phyloP scores from a whole-genome alignment of 106 monocot genomes.

The Acanthochlamys bracteata region DNA sequence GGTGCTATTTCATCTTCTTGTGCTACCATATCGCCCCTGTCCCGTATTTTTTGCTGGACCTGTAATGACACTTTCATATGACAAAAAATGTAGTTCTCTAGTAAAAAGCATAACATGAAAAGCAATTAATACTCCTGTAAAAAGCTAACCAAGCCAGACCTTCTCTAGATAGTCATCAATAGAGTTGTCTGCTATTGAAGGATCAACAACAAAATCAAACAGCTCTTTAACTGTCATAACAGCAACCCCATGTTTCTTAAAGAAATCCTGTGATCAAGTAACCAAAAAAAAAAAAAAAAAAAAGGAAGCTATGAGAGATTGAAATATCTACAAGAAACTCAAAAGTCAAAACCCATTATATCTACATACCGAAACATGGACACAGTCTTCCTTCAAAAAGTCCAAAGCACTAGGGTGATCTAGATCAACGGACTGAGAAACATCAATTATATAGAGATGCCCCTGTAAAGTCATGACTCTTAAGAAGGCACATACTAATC shows the following conservation, averaged over 20 bases:
- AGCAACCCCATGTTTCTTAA: conserved; percentile 78
- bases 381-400: conserved; percentile 80
- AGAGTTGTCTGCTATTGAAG: conserved; percentile 57
- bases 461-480: conserved; percentile 44
- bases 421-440: conserved; percentile 92
- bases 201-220: conserved; percentile 86
- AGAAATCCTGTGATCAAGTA: conserved; percentile 71
- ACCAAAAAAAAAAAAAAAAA: too few relatives aligned
- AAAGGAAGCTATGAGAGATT: too few relatives aligned
- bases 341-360: conserved; percentile 12
- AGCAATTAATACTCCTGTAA: too few relatives aligned
- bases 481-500: too few relatives aligned
- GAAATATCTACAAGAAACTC: too few relatives aligned
- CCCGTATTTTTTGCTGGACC: conserved; percentile 67
- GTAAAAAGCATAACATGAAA: too few relatives aligned
- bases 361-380: conserved; percentile 77
- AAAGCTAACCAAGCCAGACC: conserved; percentile 17
- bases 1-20: conserved; percentile 63
- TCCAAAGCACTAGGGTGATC: conserved; percentile 92
- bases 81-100: not conserved
- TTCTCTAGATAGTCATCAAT: conserved; percentile 89
- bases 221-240: conserved; percentile 86
- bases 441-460: conserved; percentile 93
- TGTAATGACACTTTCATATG: conserved; percentile 10
- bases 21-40: conserved; percentile 41